These are phyloP conservation scores for Lactifluus volemus DNA, from an alignment of 768 basidiomycete genomes.

Conservation along the genomic window DNA sequence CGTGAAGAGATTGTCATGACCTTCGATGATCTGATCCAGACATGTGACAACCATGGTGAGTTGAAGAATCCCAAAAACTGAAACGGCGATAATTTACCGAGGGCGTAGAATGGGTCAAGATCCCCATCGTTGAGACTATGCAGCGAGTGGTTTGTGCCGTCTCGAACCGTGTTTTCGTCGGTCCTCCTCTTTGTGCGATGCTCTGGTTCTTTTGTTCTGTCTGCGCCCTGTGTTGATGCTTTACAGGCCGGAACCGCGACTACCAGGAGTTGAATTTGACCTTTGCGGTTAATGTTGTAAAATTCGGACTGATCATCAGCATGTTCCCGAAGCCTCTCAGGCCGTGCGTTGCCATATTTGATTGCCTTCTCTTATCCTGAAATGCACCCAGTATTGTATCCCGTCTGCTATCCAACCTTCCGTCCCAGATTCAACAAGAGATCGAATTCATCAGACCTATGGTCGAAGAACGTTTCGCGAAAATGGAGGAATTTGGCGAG, in stretches of 20 bases:
- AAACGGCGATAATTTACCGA: conserved; percentile 19
- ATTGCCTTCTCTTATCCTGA: not conserved
- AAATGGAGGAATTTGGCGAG: conserved; percentile 18
- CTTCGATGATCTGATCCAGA: conserved; percentile 27
- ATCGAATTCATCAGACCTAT: conserved; percentile 3
- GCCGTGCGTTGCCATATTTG: conserved; percentile 25
- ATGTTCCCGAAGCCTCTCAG: conserved; percentile 29
- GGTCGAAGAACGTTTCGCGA: conserved; percentile 19
- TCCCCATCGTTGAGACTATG: conserved; percentile 20
- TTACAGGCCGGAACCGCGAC: conserved; percentile 26
- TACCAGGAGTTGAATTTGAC: conserved; percentile 26
- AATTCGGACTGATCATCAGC: conserved; percentile 24
- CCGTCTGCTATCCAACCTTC: conserved; percentile 15
- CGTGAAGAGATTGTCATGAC: conserved; percentile 23
- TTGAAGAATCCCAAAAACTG: not conserved
- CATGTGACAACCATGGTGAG: conserved; percentile 12
- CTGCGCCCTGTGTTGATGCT: not conserved
- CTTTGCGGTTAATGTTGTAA: conserved; percentile 28
- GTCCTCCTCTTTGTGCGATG: conserved; percentile 27
- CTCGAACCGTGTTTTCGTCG: conserved; percentile 30
- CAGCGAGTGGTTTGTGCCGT: conserved; percentile 25
- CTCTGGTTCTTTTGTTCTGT: too few species aligned
- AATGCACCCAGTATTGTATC: conserved; percentile 12
- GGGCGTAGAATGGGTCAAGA: conserved; percentile 22
- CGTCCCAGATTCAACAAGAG: conserved; percentile 6